Conservation (phyloP, 257 asterid species). For the Anisodus acutangulus region DNA sequence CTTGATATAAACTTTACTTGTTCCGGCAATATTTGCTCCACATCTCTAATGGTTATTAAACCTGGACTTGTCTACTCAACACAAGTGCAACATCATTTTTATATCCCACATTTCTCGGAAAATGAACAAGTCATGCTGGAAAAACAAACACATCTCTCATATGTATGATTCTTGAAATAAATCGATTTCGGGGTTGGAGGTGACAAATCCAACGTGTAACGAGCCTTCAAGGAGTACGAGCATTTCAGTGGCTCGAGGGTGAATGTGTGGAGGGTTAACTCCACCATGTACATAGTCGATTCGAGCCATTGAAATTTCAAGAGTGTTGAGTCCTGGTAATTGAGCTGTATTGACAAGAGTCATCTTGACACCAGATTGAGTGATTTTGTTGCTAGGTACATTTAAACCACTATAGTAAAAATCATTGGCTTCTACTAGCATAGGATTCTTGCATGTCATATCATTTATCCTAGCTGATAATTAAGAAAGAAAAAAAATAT, state of each 20-base stretch:
- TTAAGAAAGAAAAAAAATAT: neutral
- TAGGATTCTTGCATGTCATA: constrained; percentile 33
- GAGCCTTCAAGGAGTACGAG: constrained; percentile 3
- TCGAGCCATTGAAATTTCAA: constrained; percentile 36
- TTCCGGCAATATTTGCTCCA: neutral
- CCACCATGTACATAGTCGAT: constrained; percentile 27
- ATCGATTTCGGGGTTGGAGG: neutral
- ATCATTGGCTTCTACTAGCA: constrained; percentile 30
- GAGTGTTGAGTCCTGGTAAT: constrained; percentile 38
- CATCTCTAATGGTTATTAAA: neutral
- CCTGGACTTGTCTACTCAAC: neutral
- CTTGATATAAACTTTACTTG: neutral
- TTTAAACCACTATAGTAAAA: constrained; percentile 46
- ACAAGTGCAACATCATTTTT: neutral
- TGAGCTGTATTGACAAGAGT: neutral
- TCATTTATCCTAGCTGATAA: constrained; percentile 34
- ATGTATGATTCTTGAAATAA: neutral
- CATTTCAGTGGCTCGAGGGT: constrained; percentile 11
- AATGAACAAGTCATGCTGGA: neutral
- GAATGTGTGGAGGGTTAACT: constrained; percentile 11
- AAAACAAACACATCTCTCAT: neutral
- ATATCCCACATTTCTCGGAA: constrained; percentile 12
- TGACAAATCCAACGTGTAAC: constrained; percentile 8
- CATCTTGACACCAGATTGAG: constrained; percentile 28
- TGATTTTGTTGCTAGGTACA: constrained; percentile 40